Evolutionary conservation across 306 rosid species (phyloP), one percentile per base, ranked within the genome.

Genomic region (Rosa rugosa): DNA sequence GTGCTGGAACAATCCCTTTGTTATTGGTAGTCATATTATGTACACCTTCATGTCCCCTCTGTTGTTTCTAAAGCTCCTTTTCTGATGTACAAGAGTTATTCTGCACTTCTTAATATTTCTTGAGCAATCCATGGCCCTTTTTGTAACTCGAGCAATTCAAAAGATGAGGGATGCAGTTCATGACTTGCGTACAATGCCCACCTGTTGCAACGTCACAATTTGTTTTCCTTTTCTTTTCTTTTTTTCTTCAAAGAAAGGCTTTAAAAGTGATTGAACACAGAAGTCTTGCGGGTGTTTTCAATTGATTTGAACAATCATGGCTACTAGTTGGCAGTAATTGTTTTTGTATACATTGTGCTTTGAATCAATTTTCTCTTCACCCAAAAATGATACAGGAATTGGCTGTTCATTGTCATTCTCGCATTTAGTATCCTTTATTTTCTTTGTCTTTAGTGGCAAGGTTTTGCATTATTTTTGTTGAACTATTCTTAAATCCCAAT

Each of bases 381-480:
- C 70, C 5, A 8, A 64, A 64, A 80, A 74, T n/a, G 83, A 79
- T 76, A 36, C 25, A 2, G 36, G 36, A 31, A 31, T 2, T 36
- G 18, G 20, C 11, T 6, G 44, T 14, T 64, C 71, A 66, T 16
- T 66, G 23, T 66, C 71, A 8, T 16, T 66, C 46, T 38, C 20
- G 6, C 20, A 4, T 40, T 16, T 18, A 10, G 67, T 6, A 36
- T 64, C 44, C 20, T 64, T 10, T 64, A 31, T 31, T 31, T 83
- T 92, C 49, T 94, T 92, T 76, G 95, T 88, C 2, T 31, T 31
- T 31, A 31, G 36, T 31, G 36, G 36, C 3, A 31, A 31, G 36
- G 36, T 31, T 2, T 31, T 31, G 36, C 36, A 31, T 31, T 31
- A 1, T 31, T 2, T 31, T 31, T 31, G 3, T 31, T 31, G 36